phyloP scores from a whole-genome alignment of 2,329 filamentous ascomycete species.

The Xylaria digitata region DNA sequence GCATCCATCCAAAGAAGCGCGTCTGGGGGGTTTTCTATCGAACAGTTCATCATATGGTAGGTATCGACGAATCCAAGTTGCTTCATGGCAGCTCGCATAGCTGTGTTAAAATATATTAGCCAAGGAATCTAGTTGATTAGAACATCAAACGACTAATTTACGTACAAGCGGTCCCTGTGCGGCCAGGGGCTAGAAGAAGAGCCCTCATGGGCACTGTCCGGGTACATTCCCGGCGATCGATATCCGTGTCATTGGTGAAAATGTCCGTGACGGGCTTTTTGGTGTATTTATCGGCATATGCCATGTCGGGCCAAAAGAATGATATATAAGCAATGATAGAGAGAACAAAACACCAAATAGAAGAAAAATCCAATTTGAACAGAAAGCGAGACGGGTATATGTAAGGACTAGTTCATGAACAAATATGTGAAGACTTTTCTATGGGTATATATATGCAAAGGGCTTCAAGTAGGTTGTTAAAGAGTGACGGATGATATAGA shows the following conservation, averaged over 20 bases:
- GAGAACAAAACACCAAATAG: not conserved
- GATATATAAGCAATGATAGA: not conserved
- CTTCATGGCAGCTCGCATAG: conserved; percentile 73
- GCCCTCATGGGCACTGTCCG: conserved; percentile 79
- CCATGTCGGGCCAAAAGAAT: conserved; percentile 39
- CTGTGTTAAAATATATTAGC: conserved; percentile 50
- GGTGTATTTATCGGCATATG: conserved; percentile 49
- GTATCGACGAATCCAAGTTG: conserved; percentile 74
- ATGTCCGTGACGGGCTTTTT: conserved; percentile 65
- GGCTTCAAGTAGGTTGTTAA: conserved; percentile 4
- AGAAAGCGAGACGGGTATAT: not conserved
- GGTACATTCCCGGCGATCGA: conserved; percentile 73
- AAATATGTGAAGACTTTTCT: not conserved
- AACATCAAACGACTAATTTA: conserved; percentile 34
- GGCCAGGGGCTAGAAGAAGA: conserved; percentile 74
- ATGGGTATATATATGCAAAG: conserved; percentile 22
- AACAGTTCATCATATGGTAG: conserved; percentile 80
- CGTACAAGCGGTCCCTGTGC: conserved; percentile 77
- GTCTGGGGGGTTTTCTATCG: conserved; percentile 75
- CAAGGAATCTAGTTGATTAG: not conserved
- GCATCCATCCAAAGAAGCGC: conserved; percentile 78
- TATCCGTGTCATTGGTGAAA: conserved; percentile 74
- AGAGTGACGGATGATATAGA: conserved; percentile 28
- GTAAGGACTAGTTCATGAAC: not conserved
- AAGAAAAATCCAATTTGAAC: not conserved